Base-by-base conservation (phyloP, 148 eudicot species). In the Heliamphora exappendiculata region DNA sequence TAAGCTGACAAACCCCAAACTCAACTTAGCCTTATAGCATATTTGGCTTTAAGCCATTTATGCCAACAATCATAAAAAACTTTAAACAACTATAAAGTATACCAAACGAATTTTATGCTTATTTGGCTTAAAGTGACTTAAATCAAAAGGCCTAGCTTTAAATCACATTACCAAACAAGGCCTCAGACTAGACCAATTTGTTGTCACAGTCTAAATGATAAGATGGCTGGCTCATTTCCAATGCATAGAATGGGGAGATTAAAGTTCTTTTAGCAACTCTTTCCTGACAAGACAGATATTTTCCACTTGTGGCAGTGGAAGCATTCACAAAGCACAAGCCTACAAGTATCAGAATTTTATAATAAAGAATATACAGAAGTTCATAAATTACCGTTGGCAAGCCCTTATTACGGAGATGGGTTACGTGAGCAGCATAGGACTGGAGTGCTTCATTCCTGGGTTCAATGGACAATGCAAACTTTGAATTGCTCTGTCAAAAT, bases 401-500 rank as follows among this genome's bases (percentile, higher is more conserved):
- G n/a, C 92, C 90, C 82, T 89, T 91, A n/a, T 78, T 76, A 33
- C 89, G 94, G 13, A 91, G 81, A 67, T 87, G 84, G 72, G 89
- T 83, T 34, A 91, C 81, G 2, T 84, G 89, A 16, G 92, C 80
- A 71, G 94, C 92, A 85, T 89, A 91, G 59, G 89, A 82, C 81
- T 85, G 85, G 51, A 93, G 86, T 29, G 83, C 88, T 84, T 82
- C 83, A 74, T 93, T 93, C 65, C 83, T 84, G 39, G 98, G 98
- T 79, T 93, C 98, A 67, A 93, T 80, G 62, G 96, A 88, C 85
- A 93, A 82, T 8, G 98, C 98, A 67, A 93, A 93, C 88, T 91
- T 93, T 31, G 96, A 81, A 85, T 93, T 93, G 84, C 93, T 91
- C 98, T 93, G 96, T 69, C 78, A 74, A 81, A 78, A 60, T 41